Evolutionary conservation across 495 filamentous ascomycete species (phyloP).

Genomic region (Gamarada debralockiae): DNA sequence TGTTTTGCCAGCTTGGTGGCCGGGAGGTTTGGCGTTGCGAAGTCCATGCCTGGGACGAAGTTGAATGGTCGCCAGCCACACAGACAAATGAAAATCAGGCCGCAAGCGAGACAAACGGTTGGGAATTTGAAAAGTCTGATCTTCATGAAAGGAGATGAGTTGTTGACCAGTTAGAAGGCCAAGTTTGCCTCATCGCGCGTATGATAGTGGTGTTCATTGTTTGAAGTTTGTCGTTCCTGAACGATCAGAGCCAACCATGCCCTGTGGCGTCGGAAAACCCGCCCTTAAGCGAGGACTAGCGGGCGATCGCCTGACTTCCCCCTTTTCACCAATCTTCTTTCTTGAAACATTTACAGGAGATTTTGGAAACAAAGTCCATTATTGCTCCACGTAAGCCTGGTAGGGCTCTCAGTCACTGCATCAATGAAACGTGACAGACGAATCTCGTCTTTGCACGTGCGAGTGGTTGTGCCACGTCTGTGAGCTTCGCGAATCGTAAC

Average conservation of each 20-base stretch:
- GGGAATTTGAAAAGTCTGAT: slow-evolving; percentile 3
- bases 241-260: neutral
- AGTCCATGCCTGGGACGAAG: neutral
- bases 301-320: too few relatives aligned
- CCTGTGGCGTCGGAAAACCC: too few relatives aligned
- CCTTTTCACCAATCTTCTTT: too few relatives aligned
- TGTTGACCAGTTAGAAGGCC: neutral
- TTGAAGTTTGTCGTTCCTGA: neutral
- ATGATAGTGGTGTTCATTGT: neutral
- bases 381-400: too few relatives aligned
- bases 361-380: too few relatives aligned
- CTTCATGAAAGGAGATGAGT: slow-evolving; percentile 6
- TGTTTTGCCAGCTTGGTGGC: neutral
- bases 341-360: too few relatives aligned
- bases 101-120: neutral
- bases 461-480: too few relatives aligned
- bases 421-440: too few relatives aligned
- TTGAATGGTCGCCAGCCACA: slow-evolving; percentile 12
- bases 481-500: too few relatives aligned
- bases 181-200: neutral
- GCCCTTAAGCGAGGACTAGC: too few relatives aligned
- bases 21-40: neutral
- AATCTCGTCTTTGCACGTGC: too few relatives aligned
- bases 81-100: neutral
- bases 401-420: too few relatives aligned